Percentiles rank a stretch among this genome's conserved stretches.
Evolutionary conservation across 2,329 filamentous ascomycete species (phyloP).

Genomic region (Hypomyces perniciosus): DNA sequence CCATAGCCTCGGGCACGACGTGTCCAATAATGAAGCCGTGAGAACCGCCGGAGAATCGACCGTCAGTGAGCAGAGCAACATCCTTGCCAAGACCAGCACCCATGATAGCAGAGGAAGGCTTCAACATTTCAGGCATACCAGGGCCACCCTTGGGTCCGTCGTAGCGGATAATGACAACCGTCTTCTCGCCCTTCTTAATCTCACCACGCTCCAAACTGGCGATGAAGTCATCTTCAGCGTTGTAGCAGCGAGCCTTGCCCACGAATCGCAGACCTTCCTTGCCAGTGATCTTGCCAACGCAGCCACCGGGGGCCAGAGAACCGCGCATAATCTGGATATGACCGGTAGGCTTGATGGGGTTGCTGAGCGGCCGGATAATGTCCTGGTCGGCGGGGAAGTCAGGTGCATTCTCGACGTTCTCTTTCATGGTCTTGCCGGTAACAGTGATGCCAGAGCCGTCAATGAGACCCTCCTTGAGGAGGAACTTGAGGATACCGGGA

Average conservation of each 20-base stretch:
- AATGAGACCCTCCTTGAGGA: conserved; percentile 76
- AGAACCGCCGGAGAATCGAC: conserved; percentile 71
- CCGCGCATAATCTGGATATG: conserved; percentile 86
- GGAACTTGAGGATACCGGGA: conserved; percentile 78
- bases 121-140: conserved; percentile 92
- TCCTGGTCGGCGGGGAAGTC: conserved; percentile 70
- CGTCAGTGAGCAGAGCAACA: conserved; percentile 68
- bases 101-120: conserved; percentile 90
- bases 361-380: conserved; percentile 72
- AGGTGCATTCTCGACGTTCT: conserved; percentile 74
- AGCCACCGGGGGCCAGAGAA: conserved; percentile 77
- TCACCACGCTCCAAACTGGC: conserved; percentile 67
- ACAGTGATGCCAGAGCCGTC: conserved; percentile 77
- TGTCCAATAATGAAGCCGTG: conserved; percentile 87
- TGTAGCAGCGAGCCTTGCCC: conserved; percentile 75
- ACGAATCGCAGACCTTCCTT: conserved; percentile 84
- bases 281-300: conserved; percentile 89
- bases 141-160: conserved; percentile 91
- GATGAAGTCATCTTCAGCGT: conserved; percentile 79
- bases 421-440: conserved; percentile 80
- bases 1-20: conserved; percentile 80
- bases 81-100: conserved; percentile 75
- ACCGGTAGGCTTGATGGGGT: conserved; percentile 81
- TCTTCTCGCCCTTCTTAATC: conserved; percentile 80
- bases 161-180: conserved; percentile 86